phyloP scores from a whole-genome alignment of 163 green algal species.

The Scenedesmus sp. region DNA sequence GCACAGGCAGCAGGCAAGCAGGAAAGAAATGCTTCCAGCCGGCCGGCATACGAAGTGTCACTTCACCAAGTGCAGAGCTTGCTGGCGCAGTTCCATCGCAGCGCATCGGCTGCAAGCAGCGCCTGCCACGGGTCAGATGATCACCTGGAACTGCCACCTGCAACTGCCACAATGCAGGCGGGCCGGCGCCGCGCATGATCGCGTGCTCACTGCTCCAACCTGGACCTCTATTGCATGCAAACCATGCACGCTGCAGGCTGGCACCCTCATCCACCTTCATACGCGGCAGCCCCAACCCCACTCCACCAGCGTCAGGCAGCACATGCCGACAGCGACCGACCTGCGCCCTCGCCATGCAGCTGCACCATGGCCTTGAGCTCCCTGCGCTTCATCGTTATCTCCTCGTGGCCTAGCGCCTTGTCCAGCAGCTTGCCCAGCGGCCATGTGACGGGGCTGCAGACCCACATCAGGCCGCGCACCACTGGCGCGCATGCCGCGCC shows the following conservation, averaged over 20 bases:
- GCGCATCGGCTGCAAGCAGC: no score
- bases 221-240: no score
- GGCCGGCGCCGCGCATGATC: no score
- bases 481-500: conserved; percentile 73
- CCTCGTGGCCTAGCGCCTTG: conserved; percentile 78
- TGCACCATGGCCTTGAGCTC: conserved; percentile 91
- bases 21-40: background rate
- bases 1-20: background rate
- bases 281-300: no score
- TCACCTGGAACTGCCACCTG: no score
- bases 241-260: background rate
- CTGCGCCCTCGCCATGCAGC: conserved; percentile 72
- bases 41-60: no score
- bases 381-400: conserved; percentile 60
- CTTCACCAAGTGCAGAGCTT: no score
- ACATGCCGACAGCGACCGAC: background rate
- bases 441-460: conserved; percentile 75
- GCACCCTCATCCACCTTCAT: background rate
- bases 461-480: conserved; percentile 81
- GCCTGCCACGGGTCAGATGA: no score
- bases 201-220: background rate
- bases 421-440: conserved; percentile 91
- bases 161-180: no score
- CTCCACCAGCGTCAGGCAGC: no score
- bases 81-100: no score